Base-by-base conservation (phyloP, 352 stramenopile genomes). In the Peronospora destructor region DNA sequence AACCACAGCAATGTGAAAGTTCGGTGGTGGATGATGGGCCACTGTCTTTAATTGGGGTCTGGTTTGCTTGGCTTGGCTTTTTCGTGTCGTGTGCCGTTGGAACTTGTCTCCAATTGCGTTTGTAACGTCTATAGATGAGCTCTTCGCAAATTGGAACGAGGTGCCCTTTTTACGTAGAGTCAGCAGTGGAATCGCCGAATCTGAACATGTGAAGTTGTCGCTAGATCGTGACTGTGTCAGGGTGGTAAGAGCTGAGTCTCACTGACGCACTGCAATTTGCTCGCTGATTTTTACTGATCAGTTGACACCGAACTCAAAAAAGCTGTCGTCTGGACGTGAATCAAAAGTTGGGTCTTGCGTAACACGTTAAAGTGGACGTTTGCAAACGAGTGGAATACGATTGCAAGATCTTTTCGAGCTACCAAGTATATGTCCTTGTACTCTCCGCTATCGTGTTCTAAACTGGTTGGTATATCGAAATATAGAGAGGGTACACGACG, bases 401-500 rank as follows among this genome's bases (percentile, higher is more conserved):
- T n/a, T 75, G 66, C 73, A 46, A 45, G 63, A 52, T 32, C 28
- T 11, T 12, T 32, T 12, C 28, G 6, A 26, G 11, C 3, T 6
- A 36, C 12, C 10, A 17, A 12, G 10, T 32, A 32, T 6, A 32
- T 32, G 28, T 30, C 5, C 26, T 3, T 30, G 6, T 30, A 1
- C 2, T 23, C 19, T 23, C 19, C 3, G 19, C 19, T 23, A 23
- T 30, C 26, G 26, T 30, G 26, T 30, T 30, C 8, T 10, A 10
- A 30, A 9, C 26, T 10, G 26, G 26, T n/a, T n/a, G n/a, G n/a
- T n/a, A n/a, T n/a, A 30, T 10, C 33, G 67, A 72, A 56, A 68
- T 66, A 12, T 71, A 73, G 71, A 54, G 59, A 76, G 17, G 67
- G 71, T n/a, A 74, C 67, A 45, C 61, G 61, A 8, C 58, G 71